Evolutionary conservation across 805 yeast genomes (phyloP), one percentile per base, ranked within the genome.

Genomic region (Metschnikowia arizonensis): DNA sequence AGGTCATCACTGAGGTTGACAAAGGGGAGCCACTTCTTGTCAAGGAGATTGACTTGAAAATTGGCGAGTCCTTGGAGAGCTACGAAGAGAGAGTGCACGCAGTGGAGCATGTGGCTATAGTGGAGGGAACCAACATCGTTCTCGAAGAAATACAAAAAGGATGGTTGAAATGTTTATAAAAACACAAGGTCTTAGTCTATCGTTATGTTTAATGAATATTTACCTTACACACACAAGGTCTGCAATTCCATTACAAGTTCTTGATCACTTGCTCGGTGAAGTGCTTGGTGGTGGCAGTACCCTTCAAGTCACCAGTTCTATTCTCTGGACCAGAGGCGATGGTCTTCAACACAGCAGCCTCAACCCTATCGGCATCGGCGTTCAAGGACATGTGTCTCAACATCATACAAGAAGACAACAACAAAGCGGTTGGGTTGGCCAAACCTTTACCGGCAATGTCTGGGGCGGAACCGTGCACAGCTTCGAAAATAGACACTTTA

Each of bases 401-500:
- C 98, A 93, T 91, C 97, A 93, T 93, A 65, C 90, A 88, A 37
- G 98, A 91, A 41, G 97, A 88, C 66, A 93, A 79, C 68, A 93
- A 78, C 65, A 93, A 74, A 47, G 99, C 99, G 50, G 99, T 93
- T 75, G 99, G 99, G 82, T 93, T 93, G 55, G 99, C 99, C 68
- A 88, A 81, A 66, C 96, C 95, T 79, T 93, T 88, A 65, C 99
- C 99, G 52, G 98, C 98, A 64, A 93, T 93, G 70, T 93, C 99
- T 60, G 99, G 99, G 53, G 99, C 99, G 48, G 98, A 90, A 69
- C 99, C 99, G 72, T 93, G 99, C 64, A 93, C 99, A 55, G 99
- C 99, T 81, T 93, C 99, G 69, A 93, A 93, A 67, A 93, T 91
- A 46, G 97, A 88, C 53, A 91, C 96, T 68, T 87, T 84, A 78